Evolutionary conservation across 1,284 basidiomycete species (phyloP).

Genomic region (Microbotryum silenes-acaulis): DNA sequence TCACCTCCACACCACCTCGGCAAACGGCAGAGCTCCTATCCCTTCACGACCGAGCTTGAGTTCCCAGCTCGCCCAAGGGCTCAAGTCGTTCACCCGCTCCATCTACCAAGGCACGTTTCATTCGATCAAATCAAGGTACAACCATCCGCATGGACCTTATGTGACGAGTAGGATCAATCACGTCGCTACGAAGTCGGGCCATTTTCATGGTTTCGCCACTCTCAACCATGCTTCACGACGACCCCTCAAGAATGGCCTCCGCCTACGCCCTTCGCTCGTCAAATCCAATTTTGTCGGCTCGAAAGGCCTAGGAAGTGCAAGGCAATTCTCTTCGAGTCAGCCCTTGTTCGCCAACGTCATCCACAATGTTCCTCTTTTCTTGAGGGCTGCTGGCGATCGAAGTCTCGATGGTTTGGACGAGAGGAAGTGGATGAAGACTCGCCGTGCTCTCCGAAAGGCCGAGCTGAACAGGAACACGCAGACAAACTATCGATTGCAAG

Average conservation of each 20-base stretch:
- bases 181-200: background rate
- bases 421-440: slow-evolving; percentile 24
- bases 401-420: slow-evolving; percentile 17
- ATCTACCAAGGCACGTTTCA: too few relatives aligned
- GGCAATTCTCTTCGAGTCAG: slow-evolving; percentile 25
- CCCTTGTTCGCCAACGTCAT: slow-evolving; percentile 30
- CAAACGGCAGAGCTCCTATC: too few relatives aligned
- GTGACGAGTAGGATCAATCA: background rate
- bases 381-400: slow-evolving; percentile 28
- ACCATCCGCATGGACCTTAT: slow-evolving; percentile 13
- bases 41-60: too few relatives aligned
- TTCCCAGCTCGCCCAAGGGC: too few relatives aligned
- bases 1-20: too few relatives aligned
- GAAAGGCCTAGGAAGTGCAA: slow-evolving; percentile 18
- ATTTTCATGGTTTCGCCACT: background rate
- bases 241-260: too few relatives aligned
- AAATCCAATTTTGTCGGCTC: too few relatives aligned
- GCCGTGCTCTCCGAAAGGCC: background rate
- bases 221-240: background rate
- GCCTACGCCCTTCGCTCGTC: too few relatives aligned
- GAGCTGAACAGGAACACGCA: background rate
- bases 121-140: background rate
- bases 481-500: background rate
- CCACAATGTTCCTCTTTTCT: slow-evolving; percentile 30
- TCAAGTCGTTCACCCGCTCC: too few relatives aligned